Percentiles rank a stretch among this genome's conserved stretches.
Conservation (phyloP, 148 eudicot genomes). For the Cornus kousa region DNA sequence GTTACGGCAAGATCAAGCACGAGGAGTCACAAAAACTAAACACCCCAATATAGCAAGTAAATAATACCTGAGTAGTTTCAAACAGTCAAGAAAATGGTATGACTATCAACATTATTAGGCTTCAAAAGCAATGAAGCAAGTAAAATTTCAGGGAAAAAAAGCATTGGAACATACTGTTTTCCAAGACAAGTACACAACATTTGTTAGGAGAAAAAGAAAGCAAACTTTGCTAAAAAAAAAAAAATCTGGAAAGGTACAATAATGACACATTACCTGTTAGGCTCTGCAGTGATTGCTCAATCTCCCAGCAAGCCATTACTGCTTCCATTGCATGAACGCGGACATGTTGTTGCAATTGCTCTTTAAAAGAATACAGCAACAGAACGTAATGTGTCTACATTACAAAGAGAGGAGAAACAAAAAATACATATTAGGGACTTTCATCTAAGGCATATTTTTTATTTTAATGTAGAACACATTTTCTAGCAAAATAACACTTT, state of each 20-base stretch:
- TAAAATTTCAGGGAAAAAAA: too few species aligned
- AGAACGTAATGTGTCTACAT: constrained; percentile 83
- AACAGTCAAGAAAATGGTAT: too few species aligned
- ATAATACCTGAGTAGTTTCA: too few species aligned
- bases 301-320: constrained; percentile 99
- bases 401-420: neutral
- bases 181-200: neutral
- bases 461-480: neutral
- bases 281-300: constrained; percentile 93
- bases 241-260: neutral
- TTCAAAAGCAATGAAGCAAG: too few species aligned
- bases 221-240: neutral
- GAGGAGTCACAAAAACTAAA: too few species aligned
- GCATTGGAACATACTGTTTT: too few species aligned
- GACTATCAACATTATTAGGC: too few species aligned
- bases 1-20: too few species aligned
- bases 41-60: too few species aligned
- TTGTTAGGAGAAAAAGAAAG: neutral
- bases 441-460: too few species aligned
- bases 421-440: neutral
- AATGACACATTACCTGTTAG: constrained; percentile 56
- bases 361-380: constrained; percentile 82
- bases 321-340: constrained; percentile 99
- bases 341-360: constrained; percentile 92
- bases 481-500: neutral